Conservation (phyloP, 345 rosid genomes). For the Salix brachista region DNA sequence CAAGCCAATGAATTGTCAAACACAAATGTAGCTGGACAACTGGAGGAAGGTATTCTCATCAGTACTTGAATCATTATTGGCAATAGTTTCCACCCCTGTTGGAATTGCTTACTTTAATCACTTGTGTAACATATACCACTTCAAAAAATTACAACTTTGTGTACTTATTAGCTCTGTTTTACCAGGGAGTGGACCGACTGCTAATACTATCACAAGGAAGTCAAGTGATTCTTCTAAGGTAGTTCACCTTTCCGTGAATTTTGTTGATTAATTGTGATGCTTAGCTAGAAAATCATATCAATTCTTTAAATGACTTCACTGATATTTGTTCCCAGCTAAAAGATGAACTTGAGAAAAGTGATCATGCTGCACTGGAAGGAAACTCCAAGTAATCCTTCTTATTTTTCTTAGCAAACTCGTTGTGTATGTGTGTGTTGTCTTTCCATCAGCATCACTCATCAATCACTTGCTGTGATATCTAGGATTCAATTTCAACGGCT, state of each 20-base stretch:
- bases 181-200: constrained; percentile 31
- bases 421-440: background rate
- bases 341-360: constrained; percentile 35
- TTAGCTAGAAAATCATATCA: background rate
- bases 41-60: constrained; percentile 43
- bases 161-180: background rate
- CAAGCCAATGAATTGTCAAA: constrained; percentile 48
- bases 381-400: constrained; percentile 57
- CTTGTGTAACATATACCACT: background rate
- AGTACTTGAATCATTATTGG: background rate
- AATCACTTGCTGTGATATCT: constrained; percentile 15
- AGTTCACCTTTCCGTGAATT: background rate
- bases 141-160: background rate
- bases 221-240: constrained; percentile 57
- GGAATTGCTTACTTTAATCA: constrained; percentile 6
- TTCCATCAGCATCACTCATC: constrained; percentile 4
- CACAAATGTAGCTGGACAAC: constrained; percentile 22
- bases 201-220: constrained; percentile 26
- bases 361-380: constrained; percentile 42
- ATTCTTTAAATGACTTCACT: background rate
- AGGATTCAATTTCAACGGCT: constrained; percentile 76
- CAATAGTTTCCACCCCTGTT: background rate
- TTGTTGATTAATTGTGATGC: background rate
- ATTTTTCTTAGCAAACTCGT: background rate
- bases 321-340: constrained; percentile 27